phyloP scores from a whole-genome alignment of 2,329 filamentous ascomycete genomes.

The Hirsutella rhossiliensis region DNA sequence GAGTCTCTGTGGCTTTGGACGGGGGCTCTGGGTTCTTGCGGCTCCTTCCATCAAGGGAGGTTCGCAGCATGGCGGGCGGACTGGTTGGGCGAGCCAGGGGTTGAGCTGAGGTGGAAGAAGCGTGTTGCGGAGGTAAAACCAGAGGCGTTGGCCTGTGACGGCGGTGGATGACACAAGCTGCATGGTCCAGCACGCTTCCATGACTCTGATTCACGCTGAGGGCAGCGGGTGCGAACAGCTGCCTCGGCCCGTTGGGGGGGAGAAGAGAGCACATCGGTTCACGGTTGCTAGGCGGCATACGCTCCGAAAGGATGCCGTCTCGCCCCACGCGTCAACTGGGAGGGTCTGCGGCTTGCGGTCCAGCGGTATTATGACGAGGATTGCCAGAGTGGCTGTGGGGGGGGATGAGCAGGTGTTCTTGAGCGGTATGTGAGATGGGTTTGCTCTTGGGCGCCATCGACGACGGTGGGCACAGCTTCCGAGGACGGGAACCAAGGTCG shows the following conservation, averaged over 20 bases:
- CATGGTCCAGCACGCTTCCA: neutral
- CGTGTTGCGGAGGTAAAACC: neutral
- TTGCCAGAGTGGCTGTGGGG: too few relatives aligned
- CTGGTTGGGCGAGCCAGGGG: neutral
- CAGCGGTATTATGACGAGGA: too few relatives aligned
- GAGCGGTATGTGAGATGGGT: too few relatives aligned
- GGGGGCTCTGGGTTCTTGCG: conserved; percentile 2
- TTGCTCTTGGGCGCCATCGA: too few relatives aligned
- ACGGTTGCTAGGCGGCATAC: neutral
- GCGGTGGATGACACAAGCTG: neutral
- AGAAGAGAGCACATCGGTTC: neutral
- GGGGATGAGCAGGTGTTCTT: too few relatives aligned
- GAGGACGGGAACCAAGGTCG: too few relatives aligned
- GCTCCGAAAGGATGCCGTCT: neutral
- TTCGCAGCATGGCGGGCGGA: conserved; percentile 9
- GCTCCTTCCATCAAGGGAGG: conserved; percentile 14
- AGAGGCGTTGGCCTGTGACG: neutral
- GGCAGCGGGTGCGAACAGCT: neutral
- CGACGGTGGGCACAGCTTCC: too few relatives aligned
- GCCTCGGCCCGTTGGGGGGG: neutral
- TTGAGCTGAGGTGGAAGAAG: neutral
- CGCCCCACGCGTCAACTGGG: neutral
- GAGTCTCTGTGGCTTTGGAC: conserved; percentile 5
- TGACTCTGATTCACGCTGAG: neutral
- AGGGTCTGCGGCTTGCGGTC: too few relatives aligned